Conservation (phyloP, 345 rosid genomes). For the Gossypium anomalum region DNA sequence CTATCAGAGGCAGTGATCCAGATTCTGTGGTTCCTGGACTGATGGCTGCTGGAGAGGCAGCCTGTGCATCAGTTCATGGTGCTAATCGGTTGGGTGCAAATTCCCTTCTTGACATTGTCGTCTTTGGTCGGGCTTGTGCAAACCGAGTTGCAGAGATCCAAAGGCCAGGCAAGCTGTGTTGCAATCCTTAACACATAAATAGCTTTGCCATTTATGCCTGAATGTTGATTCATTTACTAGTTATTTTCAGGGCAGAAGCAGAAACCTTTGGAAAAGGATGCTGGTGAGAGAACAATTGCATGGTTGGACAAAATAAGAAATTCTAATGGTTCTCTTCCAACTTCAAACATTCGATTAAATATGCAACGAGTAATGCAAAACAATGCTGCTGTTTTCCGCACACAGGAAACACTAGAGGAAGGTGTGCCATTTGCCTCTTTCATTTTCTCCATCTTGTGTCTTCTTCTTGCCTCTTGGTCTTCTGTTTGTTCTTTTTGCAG, state of each 20-base stretch:
- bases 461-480: neutral
- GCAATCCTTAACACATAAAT: neutral
- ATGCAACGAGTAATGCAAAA: conserved; percentile 98
- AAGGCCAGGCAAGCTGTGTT: conserved; percentile 30
- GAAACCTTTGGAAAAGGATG: conserved; percentile 78
- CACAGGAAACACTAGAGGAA: conserved; percentile 94
- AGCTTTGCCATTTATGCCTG: neutral
- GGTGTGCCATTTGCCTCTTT: conserved; percentile 33
- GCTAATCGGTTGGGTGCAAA: conserved; percentile 98
- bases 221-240: neutral
- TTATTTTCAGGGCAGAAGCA: conserved; percentile 68
- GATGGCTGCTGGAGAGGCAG: conserved; percentile 99
- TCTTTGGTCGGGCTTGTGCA: conserved; percentile 97
- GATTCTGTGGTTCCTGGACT: conserved; percentile 87
- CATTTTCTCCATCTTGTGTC: neutral
- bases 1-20: conserved; percentile 57
- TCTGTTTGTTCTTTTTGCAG: neutral
- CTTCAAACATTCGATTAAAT: conserved; percentile 80
- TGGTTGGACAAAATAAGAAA: conserved; percentile 90
- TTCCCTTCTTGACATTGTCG: conserved; percentile 98
- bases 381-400: conserved; percentile 97
- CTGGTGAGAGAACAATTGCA: conserved; percentile 85
- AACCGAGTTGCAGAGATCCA: conserved; percentile 88
- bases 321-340: conserved; percentile 80
- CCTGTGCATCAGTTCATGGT: conserved; percentile 99